Percentiles rank a stretch among this genome's conserved stretches.
Evolutionary conservation across 2,329 filamentous ascomycete genomes (phyloP).

Genomic region (Diaporthe longicolla): DNA sequence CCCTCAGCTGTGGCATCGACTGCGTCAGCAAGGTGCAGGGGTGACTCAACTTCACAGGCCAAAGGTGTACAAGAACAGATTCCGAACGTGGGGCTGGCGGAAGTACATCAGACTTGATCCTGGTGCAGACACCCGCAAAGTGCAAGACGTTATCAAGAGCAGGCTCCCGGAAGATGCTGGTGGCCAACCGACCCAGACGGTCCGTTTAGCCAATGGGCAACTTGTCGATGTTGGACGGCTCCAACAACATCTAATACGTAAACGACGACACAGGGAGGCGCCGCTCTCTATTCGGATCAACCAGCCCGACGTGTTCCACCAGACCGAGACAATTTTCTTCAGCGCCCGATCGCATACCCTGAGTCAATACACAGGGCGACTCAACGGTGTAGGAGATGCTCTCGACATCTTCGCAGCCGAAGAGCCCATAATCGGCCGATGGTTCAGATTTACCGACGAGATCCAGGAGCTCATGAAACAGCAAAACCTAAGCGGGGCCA

Average conservation of each 20-base stretch:
- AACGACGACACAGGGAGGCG: background rate
- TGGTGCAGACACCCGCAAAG: background rate
- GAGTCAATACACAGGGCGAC: background rate
- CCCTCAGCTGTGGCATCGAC: background rate
- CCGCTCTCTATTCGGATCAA: conserved; percentile 2
- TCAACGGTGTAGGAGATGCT: background rate
- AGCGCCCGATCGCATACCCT: background rate
- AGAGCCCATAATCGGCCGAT: conserved; percentile 10
- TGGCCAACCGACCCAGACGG: background rate
- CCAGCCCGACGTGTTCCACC: conserved; percentile 16
- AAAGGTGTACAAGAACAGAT: conserved; percentile 18
- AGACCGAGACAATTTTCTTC: conserved; percentile 10
- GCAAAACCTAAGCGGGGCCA: background rate
- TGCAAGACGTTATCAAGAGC: background rate
- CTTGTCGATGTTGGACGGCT: conserved; percentile 10
- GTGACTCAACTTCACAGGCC: conserved; percentile 14
- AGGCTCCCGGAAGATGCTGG: background rate
- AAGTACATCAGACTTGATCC: conserved; percentile 1
- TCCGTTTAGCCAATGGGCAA: conserved; percentile 15
- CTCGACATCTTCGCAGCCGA: conserved; percentile 9
- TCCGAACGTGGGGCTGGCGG: conserved; percentile 14
- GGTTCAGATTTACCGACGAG: conserved; percentile 6
- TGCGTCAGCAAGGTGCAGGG: background rate
- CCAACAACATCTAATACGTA: background rate
- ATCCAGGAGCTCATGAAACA: conserved; percentile 15